A percentile compares a stretch with the other conserved stretches of the same genome.
Conservation (phyloP, 2,329 filamentous ascomycete species). For the Ophiocordyceps australis region DNA sequence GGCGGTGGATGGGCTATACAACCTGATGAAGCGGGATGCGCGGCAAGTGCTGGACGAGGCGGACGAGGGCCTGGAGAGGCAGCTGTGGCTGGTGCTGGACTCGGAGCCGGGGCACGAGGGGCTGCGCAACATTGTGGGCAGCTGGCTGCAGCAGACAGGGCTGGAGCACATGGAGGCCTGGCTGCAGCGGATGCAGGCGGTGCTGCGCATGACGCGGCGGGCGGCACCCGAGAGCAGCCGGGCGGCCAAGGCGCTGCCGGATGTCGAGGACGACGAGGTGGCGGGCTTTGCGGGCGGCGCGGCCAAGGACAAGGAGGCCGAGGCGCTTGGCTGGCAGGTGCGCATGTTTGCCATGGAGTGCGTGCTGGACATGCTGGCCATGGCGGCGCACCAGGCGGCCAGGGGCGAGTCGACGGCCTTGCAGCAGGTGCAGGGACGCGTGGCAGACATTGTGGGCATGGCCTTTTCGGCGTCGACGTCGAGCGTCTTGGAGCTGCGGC, state of each 20-base stretch:
- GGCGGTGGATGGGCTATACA: conserved; percentile 77
- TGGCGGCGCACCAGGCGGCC: conserved; percentile 61
- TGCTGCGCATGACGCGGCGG: conserved; percentile 71
- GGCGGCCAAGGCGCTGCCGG: conserved; percentile 37
- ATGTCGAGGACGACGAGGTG: conserved; percentile 89
- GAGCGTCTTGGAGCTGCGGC: conserved; percentile 71
- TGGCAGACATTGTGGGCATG: conserved; percentile 89
- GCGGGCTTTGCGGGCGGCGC: conserved; percentile 78
- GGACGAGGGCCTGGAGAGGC: conserved; percentile 66
- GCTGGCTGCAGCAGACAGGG: conserved; percentile 86
- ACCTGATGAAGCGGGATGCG: conserved; percentile 85
- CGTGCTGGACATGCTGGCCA: conserved; percentile 62
- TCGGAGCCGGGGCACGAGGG: conserved; percentile 56
- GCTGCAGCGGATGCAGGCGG: conserved; percentile 75
- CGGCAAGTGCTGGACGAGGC: conserved; percentile 65
- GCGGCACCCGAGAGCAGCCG: conserved; percentile 37
- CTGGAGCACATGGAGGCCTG: conserved; percentile 64
- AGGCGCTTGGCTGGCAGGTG: conserved; percentile 89
- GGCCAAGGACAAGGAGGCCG: conserved; percentile 52
- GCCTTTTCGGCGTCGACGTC: conserved; percentile 95
- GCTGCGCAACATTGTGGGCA: conserved; percentile 72
- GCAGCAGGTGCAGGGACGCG: conserved; percentile 57
- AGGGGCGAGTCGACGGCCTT: conserved; percentile 68
- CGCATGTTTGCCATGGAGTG: conserved; percentile 85
- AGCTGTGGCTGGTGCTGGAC: conserved; percentile 82